phyloP scores from a whole-genome alignment of 345 rosid genomes.

The Camelina sativa region DNA sequence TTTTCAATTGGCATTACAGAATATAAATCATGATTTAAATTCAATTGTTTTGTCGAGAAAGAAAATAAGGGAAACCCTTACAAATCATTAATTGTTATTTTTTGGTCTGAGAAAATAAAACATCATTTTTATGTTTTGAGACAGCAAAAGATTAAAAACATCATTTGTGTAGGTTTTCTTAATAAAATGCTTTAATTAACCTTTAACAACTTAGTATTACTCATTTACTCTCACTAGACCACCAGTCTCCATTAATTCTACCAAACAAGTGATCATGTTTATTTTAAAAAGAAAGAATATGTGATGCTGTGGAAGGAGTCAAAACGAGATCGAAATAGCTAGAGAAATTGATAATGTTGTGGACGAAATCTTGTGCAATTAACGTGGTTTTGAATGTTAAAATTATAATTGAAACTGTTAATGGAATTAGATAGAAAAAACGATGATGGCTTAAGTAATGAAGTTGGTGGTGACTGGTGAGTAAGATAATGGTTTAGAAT shows the following conservation, averaged over 20 bases:
- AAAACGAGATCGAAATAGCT: not conserved
- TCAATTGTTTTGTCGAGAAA: not conserved
- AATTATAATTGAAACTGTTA: not conserved
- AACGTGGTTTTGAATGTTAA: not conserved
- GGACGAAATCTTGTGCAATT: not conserved
- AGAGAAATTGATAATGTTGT: not conserved
- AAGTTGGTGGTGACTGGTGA: not conserved
- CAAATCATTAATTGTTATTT: not conserved
- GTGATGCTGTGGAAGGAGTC: no score
- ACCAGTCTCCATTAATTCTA: not conserved
- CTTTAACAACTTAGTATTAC: not conserved
- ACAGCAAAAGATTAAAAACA: not conserved
- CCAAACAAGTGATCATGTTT: no score
- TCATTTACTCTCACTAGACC: not conserved
- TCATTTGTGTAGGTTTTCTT: not conserved
- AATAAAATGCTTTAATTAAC: not conserved
- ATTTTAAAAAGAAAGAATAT: no score
- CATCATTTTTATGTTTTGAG: no score
- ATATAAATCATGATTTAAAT: not conserved
- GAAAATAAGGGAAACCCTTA: not conserved
- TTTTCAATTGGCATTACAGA: not conserved
- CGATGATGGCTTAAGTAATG: not conserved
- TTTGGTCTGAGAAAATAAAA: not conserved
- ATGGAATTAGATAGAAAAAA: no score
- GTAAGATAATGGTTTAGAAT: not conserved